phyloP scores from a whole-genome alignment of 768 basidiomycete genomes.

The Macrolepiota albuminosa region DNA sequence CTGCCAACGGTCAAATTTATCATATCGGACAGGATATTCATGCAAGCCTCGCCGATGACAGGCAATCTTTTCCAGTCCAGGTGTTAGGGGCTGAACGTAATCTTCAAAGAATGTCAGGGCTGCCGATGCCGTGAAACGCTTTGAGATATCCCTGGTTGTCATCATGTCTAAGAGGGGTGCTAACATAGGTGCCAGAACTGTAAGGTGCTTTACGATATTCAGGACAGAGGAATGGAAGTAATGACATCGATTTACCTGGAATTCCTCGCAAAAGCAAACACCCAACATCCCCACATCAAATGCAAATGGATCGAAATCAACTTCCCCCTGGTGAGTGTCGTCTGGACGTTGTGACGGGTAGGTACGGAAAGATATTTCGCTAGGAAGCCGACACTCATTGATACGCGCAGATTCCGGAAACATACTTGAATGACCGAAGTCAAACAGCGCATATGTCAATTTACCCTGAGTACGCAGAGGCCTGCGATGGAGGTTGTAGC shows the following conservation, averaged over 20 bases:
- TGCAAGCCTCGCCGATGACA: not conserved
- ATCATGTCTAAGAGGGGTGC: not conserved
- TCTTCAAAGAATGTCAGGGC: not conserved
- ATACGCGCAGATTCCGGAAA: too few relatives aligned
- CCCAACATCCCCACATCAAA: not conserved
- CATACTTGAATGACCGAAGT: too few relatives aligned
- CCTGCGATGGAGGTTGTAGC: not conserved
- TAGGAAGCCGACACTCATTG: too few relatives aligned
- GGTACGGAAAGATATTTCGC: not conserved
- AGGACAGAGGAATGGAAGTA: too few relatives aligned
- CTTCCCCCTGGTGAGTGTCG: too few relatives aligned
- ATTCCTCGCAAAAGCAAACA: not conserved
- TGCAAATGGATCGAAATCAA: not conserved
- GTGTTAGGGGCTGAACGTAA: not conserved
- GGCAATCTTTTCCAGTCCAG: not conserved
- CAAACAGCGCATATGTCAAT: too few relatives aligned
- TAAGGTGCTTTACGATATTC: not conserved
- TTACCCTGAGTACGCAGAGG: not conserved
- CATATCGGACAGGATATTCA: not conserved
- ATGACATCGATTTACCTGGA: not conserved
- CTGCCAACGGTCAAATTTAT: not conserved
- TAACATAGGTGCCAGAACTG: not conserved
- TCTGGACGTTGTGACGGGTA: not conserved
- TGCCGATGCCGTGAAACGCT: not conserved
- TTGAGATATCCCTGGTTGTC: not conserved